These are phyloP conservation scores for Candida sanyaensis DNA, from an alignment of 1,139 yeast genomes.

Conservation along the genomic window DNA sequence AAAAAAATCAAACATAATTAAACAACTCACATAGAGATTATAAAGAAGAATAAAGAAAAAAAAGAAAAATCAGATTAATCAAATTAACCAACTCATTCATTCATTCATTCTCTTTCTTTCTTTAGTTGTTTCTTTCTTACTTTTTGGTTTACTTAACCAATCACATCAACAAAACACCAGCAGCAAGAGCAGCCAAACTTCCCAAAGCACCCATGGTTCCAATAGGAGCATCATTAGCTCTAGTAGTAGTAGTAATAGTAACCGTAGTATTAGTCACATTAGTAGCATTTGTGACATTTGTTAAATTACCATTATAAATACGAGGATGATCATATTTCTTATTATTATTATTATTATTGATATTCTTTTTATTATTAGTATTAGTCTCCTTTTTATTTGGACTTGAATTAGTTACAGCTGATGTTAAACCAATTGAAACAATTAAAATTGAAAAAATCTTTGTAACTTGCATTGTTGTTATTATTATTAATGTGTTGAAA, in stretches of 20 bases:
- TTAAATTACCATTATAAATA: too few species aligned
- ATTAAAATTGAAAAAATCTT: background rate
- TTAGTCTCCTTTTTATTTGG: background rate
- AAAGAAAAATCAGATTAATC: too few species aligned
- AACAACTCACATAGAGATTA: too few species aligned
- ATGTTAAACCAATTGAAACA: background rate
- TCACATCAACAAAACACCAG: slow-evolving; percentile 5
- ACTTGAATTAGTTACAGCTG: background rate
- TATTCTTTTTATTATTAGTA: background rate
- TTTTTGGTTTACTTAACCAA: background rate
- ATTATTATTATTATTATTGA: background rate
- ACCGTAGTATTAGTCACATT: background rate
- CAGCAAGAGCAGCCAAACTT: slow-evolving; percentile 4
- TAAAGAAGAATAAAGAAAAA: background rate
- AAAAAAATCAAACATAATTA: too few species aligned
- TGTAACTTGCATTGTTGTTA: background rate
- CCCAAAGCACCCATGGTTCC: background rate
- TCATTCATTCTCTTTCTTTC: too few species aligned
- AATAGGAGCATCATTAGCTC: slow-evolving; percentile 1
- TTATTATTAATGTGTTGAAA: too few species aligned
- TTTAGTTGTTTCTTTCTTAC: too few species aligned
- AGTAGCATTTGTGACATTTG: background rate
- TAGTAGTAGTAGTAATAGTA: background rate
- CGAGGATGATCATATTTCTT: background rate
- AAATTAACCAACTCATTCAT: background rate